Conservation (phyloP, 768 basidiomycete genomes). For the Podaxis pistillaris region DNA sequence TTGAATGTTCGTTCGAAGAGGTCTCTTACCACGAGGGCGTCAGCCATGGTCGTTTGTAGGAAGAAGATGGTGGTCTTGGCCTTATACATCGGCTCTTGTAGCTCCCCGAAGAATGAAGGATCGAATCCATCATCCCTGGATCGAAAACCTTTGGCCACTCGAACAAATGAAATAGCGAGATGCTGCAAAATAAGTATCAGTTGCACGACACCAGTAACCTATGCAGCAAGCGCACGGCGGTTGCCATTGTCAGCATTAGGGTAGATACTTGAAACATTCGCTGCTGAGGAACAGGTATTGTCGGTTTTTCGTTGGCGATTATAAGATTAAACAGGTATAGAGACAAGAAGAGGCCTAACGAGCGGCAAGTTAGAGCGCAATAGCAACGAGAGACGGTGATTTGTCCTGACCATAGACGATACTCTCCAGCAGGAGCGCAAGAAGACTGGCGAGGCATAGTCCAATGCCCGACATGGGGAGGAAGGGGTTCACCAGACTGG, state of each 20-base stretch:
- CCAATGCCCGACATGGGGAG: slow-evolving; percentile 3
- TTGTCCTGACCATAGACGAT: background rate
- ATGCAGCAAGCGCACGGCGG: background rate
- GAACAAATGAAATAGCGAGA: background rate
- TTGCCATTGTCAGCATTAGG: background rate
- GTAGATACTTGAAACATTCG: slow-evolving; percentile 3
- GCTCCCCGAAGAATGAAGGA: background rate
- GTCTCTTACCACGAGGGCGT: slow-evolving; percentile 1
- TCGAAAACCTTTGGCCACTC: background rate
- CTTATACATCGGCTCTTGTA: background rate
- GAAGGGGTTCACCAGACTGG: background rate
- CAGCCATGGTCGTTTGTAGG: slow-evolving; percentile 4
- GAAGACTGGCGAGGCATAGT: slow-evolving; percentile 1
- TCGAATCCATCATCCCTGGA: background rate
- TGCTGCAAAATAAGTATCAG: background rate
- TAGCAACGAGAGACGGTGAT: background rate
- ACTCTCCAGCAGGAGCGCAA: slow-evolving; percentile 1
- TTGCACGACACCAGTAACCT: too few species aligned
- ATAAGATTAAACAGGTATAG: background rate
- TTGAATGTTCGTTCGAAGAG: background rate
- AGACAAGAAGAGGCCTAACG: background rate
- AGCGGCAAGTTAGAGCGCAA: background rate
- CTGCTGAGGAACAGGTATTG: background rate
- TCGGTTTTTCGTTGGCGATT: background rate
- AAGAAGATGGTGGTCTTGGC: slow-evolving; percentile 1